Evolutionary conservation across 345 rosid species (phyloP).

Genomic region (Luvunga scandens): DNA sequence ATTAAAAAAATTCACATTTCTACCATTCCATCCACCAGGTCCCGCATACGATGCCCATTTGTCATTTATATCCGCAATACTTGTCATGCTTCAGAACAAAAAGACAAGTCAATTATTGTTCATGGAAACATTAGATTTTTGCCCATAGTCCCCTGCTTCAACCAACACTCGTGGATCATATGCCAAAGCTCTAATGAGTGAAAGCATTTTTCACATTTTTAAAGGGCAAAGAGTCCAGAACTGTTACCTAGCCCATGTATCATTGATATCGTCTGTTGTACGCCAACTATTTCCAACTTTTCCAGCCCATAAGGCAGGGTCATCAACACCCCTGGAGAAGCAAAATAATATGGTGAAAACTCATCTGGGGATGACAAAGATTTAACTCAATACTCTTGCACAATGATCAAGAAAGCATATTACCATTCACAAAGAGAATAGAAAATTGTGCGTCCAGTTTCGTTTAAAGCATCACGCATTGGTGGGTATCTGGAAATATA

Average conservation of each 20-base stretch:
- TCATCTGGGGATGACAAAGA: not conserved
- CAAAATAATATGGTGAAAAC: slow-evolving; percentile 13
- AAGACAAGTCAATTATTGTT: not conserved
- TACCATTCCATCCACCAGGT: slow-evolving; percentile 99
- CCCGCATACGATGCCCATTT: slow-evolving; percentile 98
- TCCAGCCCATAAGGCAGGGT: slow-evolving; percentile 94
- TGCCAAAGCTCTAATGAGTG: not conserved
- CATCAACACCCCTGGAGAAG: slow-evolving; percentile 77
- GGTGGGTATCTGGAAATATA: slow-evolving; percentile 77
- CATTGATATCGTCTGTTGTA: slow-evolving; percentile 88
- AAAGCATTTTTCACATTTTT: not conserved
- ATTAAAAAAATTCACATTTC: slow-evolving; percentile 5
- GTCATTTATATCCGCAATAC: slow-evolving; percentile 87
- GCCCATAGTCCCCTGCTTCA: not conserved
- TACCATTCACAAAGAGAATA: slow-evolving; percentile 98
- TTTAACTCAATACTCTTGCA: not conserved
- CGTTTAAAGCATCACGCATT: slow-evolving; percentile 84
- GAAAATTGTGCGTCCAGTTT: slow-evolving; percentile 65
- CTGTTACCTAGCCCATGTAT: slow-evolving; percentile 88
- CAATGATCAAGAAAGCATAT: not conserved
- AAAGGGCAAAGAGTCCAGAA: slow-evolving; percentile 12
- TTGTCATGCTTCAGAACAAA: slow-evolving; percentile 68
- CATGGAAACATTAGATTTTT: not conserved
- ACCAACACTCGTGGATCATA: not conserved
- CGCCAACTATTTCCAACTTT: slow-evolving; percentile 99